A percentile compares a stretch with the other conserved stretches of the same genome.
phyloP scores from a whole-genome alignment of 2,329 filamentous ascomycete genomes.

The Phialophora expanda region DNA sequence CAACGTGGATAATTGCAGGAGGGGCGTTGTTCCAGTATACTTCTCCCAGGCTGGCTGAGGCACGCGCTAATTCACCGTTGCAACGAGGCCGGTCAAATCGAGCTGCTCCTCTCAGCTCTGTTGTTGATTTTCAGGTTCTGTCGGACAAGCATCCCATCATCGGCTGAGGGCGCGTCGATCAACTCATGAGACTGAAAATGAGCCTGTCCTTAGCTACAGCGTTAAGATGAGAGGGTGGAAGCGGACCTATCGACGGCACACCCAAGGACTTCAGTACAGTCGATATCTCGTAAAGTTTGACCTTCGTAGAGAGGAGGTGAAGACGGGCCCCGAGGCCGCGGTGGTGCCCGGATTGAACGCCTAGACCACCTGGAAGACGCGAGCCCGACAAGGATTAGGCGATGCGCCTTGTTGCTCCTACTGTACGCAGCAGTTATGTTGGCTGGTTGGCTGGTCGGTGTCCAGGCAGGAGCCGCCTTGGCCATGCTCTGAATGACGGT shows the following conservation, averaged over 20 bases:
- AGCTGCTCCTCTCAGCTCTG: background rate
- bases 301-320: background rate
- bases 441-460: too few relatives aligned
- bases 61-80: background rate
- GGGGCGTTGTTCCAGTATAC: slow-evolving; percentile 3
- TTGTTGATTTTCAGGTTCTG: background rate
- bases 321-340: background rate
- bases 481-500: background rate
- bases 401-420: background rate
- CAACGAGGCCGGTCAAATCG: background rate
- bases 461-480: background rate
- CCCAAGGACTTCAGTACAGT: background rate
- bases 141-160: background rate
- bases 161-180: background rate
- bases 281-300: background rate
- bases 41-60: slow-evolving; percentile 4
- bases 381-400: background rate
- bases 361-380: background rate
- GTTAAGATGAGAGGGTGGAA: background rate
- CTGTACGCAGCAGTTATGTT: too few relatives aligned
- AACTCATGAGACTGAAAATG: background rate
- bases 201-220: background rate
- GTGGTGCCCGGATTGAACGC: background rate
- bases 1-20: slow-evolving; percentile 30
- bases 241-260: background rate